Base-by-base conservation (phyloP, 176 grass and related monocot genomes). In the Oryza rufipogon region DNA sequence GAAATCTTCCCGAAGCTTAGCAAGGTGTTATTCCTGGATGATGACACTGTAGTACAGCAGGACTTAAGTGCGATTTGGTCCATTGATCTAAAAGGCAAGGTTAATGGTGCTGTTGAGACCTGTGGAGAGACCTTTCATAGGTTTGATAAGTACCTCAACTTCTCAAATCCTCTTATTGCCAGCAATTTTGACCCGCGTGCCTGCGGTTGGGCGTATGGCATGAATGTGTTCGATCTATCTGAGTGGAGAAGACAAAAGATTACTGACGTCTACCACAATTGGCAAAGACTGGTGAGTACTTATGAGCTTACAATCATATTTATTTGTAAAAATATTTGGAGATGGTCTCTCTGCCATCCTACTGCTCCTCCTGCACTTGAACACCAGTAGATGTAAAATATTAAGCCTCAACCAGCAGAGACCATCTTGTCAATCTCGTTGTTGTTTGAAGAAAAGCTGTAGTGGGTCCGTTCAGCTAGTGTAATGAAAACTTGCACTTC, bases 161-260 rank as follows among this genome's bases (percentile, higher is more conserved):
- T 95, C 56, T 95, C 95, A 66, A 98, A 95, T 82, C 89, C 89
- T 81, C 83, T 98, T 41, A 98, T 98, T 56, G 86, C 91, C 73
- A 79, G 87, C 60, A 95, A 95, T 88, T 98, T 98, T 74, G 33
- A 91, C 70, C 95, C 92, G 13, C 76, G 38, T 51, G 87, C 92
- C 39, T 98, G 95, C 0, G 92, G 92, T 36, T 98, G 92, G 95
- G 91, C 95, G 42, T 98, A 91, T 83, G 95, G 91, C 32, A 95
- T 98, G 95, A 98, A 98, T 66, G 81, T 98, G 63, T 98, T 98
- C 80, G 95, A 98, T 89, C 85, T 98, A 77, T 85, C 75, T 28
- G 95, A 95, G 65, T 98, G 95, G 95, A 98, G 89, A 91, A 98
- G 86, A 85, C 92, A 98, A 76, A 98, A 95, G 36, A 91, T 98